These are phyloP conservation scores for Adenanthera pavonina DNA, from an alignment of 306 rosid species.

Conservation along the genomic window DNA sequence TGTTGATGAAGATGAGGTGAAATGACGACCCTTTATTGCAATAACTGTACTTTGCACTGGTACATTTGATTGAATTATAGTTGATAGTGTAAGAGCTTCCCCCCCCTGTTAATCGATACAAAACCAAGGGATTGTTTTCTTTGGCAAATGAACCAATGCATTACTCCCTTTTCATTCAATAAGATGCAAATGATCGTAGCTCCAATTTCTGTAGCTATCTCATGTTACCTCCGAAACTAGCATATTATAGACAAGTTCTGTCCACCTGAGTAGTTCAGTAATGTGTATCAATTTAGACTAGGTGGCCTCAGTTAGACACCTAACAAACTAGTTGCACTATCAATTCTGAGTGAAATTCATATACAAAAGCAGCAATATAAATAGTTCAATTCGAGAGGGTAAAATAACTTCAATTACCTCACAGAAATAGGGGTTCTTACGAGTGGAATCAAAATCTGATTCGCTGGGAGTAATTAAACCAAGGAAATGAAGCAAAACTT, in stretches of 20 bases:
- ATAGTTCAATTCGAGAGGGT: slow-evolving; percentile 30
- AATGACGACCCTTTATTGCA: background rate
- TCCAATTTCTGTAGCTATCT: slow-evolving; percentile 7
- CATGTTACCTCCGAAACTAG: slow-evolving; percentile 28
- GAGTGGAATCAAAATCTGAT: slow-evolving; percentile 49
- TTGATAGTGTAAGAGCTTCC: background rate
- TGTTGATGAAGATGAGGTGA: background rate
- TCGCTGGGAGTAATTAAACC: slow-evolving; percentile 28
- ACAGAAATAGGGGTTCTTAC: slow-evolving; percentile 22
- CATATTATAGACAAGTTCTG: slow-evolving; percentile 18
- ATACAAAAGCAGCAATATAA: slow-evolving; percentile 10
- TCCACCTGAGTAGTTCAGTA: slow-evolving; percentile 24
- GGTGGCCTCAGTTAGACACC: slow-evolving; percentile 8
- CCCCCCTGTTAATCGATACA: background rate
- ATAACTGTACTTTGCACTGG: background rate
- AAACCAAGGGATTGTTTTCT: background rate
- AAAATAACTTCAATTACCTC: slow-evolving; percentile 45
- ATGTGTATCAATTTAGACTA: slow-evolving; percentile 10
- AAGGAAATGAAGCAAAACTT: slow-evolving; percentile 24
- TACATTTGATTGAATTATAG: background rate
- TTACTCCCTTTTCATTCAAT: too few relatives aligned
- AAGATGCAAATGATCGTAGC: slow-evolving; percentile 30
- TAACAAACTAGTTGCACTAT: slow-evolving; percentile 20
- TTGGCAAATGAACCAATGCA: too few relatives aligned
- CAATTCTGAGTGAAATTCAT: slow-evolving; percentile 24